phyloP scores from a whole-genome alignment of 331 rosid genomes.

The Dryas integrifolia region DNA sequence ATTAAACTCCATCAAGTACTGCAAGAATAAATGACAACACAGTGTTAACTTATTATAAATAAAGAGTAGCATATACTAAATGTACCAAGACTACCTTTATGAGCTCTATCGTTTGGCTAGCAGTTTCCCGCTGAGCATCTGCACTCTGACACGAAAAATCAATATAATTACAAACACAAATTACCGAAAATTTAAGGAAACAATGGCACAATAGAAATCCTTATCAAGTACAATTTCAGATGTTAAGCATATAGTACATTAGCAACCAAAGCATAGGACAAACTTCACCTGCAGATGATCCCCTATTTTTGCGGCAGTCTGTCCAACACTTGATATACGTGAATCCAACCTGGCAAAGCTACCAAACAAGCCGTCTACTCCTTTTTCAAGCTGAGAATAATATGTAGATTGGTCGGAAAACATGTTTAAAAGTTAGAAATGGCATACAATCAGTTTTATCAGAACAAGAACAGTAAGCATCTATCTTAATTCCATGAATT shows the following conservation, averaged over 20 bases:
- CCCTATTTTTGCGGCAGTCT: constrained; percentile 98
- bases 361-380: constrained; percentile 93
- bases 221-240: constrained; percentile 17
- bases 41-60: constrained; percentile 28
- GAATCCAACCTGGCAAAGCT: constrained; percentile 99
- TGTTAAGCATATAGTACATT: constrained; percentile 16
- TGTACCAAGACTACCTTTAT: constrained; percentile 60
- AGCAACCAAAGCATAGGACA: constrained; percentile 29
- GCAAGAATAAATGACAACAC: constrained; percentile 42
- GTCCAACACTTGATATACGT: constrained; percentile 98
- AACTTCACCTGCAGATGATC: constrained; percentile 93
- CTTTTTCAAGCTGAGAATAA: constrained; percentile 82
- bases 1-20: constrained; percentile 99
- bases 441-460: background rate
- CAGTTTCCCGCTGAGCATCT: constrained; percentile 97
- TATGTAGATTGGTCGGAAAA: background rate
- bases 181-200: constrained; percentile 16
- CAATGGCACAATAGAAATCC: background rate
- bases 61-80: constrained; percentile 24
- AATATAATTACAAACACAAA: constrained; percentile 32
- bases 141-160: constrained; percentile 76
- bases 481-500: background rate
- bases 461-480: constrained; percentile 2
- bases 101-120: constrained; percentile 94
- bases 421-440: background rate